phyloP scores from a whole-genome alignment of 441 rosid species.

The Arabidopsis hybrid region DNA sequence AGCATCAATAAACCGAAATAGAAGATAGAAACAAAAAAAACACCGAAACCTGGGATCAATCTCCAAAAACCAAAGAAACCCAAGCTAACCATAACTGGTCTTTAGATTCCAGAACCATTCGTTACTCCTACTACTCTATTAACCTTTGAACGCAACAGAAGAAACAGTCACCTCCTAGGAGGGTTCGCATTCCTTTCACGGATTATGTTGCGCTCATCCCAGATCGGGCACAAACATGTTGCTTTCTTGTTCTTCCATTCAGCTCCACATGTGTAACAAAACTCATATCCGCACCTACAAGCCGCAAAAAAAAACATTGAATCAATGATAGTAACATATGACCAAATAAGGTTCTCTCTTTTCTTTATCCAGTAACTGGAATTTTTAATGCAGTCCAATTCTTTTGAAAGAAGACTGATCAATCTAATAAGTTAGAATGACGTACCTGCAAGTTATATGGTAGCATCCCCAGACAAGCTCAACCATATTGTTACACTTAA shows the following conservation, averaged over 20 bases:
- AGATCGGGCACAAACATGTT: constrained; percentile 74
- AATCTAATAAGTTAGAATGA: neutral
- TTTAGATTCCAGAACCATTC: neutral
- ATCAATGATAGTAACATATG: constrained; percentile 15
- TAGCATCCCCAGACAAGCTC: constrained; percentile 76
- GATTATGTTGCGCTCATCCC: constrained; percentile 67
- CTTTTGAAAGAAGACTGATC: neutral
- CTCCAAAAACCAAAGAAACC: neutral
- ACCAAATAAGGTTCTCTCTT: constrained; percentile 15
- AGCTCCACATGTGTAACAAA: constrained; percentile 81
- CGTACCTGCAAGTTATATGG: constrained; percentile 84
- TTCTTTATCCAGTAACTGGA: neutral
- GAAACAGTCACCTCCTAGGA: constrained; percentile 32
- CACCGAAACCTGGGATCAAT: neutral
- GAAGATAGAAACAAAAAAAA: constrained; percentile 5
- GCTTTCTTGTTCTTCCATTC: constrained; percentile 73
- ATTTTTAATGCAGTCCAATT: neutral
- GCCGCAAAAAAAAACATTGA: neutral
- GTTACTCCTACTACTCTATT: too few relatives aligned
- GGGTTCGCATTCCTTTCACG: constrained; percentile 21
- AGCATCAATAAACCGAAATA: neutral
- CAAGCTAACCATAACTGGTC: constrained; percentile 8
- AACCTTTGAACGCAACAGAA: neutral
- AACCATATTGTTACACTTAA: constrained; percentile 66
- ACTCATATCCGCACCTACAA: constrained; percentile 66